Evolutionary conservation across 805 yeast genomes (phyloP), one percentile per base, ranked within the genome.

Genomic region (Ogataea parapolymorpha): DNA sequence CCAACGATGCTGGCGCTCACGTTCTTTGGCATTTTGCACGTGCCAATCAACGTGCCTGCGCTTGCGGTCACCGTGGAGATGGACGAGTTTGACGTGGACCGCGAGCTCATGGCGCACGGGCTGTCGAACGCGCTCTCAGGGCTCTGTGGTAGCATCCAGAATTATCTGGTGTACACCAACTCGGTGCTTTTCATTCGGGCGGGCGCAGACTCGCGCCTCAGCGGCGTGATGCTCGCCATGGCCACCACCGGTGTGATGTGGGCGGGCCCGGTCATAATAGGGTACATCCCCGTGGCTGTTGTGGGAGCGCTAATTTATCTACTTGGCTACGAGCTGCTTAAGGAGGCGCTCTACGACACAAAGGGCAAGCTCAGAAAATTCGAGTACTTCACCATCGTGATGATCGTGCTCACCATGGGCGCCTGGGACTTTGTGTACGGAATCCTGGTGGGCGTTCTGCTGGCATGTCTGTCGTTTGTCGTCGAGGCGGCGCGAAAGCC

Each of bases 31-130:
- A 84, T 93, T 28, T 67, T 93, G 41, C 99, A 93, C 55, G 99
- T 93, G 9, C 99, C 99, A 4, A 93, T 93, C 45, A 93, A 93
- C 59, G 97, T 93, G 11, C 99, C 99, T 1, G 98, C 99, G 0
- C 71, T 93, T 34, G 97, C 98, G 0, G 93, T 90, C 13, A 84
- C 95, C 5, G 75, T 87, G 1, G 86, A 87, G 3, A 82, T 85
- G 75, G 93, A 85, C 61, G 81, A 82, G 42, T 78, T 85, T 50
- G 95, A 90, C 59, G 95, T 93, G 29, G 95, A 93, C 62, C 74
- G 90, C 44, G 99, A 93, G 64, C 73, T 93, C 43, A 82, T 91
- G 24, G 97, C 97, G 0, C 99, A 93, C 64, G 99, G 99, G 3
- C 74, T 83, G 45, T 86, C 96, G 5, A 93, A 93, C 59, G 80